A percentile compares a stretch with the other conserved stretches of the same genome.
phyloP scores from a whole-genome alignment of 352 stramenopile genomes.

The Pythium aquatile region DNA sequence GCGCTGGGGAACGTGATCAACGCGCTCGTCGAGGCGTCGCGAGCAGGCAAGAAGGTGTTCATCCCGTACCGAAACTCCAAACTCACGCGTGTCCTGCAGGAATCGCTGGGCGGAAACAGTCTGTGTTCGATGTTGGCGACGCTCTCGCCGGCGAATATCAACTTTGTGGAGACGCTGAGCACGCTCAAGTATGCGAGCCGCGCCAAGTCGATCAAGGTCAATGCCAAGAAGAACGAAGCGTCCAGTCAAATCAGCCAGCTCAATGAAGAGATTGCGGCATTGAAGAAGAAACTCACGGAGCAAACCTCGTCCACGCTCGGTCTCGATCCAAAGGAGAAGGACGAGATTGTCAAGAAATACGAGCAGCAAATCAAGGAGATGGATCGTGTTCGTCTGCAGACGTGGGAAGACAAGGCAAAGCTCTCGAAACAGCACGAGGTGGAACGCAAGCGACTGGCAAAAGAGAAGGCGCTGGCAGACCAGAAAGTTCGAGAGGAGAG shows the following conservation, averaged over 20 bases:
- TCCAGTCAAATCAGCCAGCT: constrained; percentile 88
- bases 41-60: constrained; percentile 85
- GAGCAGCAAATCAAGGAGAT: constrained; percentile 91
- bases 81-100: constrained; percentile 91
- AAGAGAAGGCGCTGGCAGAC: constrained; percentile 76
- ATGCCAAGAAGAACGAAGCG: constrained; percentile 92
- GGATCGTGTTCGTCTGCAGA: constrained; percentile 79
- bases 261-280: constrained; percentile 86
- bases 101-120: constrained; percentile 92
- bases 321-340: constrained; percentile 81
- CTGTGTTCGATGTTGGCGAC: constrained; percentile 96
- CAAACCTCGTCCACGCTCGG: constrained; percentile 63
- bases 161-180: constrained; percentile 94
- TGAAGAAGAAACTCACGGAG: constrained; percentile 87
- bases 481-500: constrained; percentile 81
- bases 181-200: constrained; percentile 95
- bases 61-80: constrained; percentile 95
- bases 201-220: constrained; percentile 94
- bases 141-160: constrained; percentile 93
- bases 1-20: constrained; percentile 94
- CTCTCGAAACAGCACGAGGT: constrained; percentile 85
- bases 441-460: constrained; percentile 76
- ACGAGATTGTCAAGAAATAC: constrained; percentile 86
- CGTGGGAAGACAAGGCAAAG: constrained; percentile 87
- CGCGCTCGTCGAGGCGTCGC: constrained; percentile 81